A percentile compares a stretch with the other conserved stretches of the same genome.
Conservation (phyloP, 2,329 filamentous ascomycete species). For the Scedosporium dehoogii region DNA sequence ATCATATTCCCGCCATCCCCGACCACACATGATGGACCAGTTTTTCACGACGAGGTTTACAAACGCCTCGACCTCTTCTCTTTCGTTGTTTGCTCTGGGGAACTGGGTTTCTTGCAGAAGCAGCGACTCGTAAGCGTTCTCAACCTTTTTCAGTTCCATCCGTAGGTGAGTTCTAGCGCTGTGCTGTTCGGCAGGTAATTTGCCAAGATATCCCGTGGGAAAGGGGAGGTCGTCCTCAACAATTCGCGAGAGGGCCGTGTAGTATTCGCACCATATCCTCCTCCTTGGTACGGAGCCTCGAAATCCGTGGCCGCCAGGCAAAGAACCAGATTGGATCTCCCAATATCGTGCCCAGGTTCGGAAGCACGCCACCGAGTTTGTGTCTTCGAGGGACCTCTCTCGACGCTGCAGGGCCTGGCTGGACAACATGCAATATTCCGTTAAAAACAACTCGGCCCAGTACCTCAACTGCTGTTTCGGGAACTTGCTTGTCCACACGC, state of each 20-base stretch:
- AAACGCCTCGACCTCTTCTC: slow-evolving; percentile 73
- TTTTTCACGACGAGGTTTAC: slow-evolving; percentile 71
- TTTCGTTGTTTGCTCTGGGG: slow-evolving; percentile 70
- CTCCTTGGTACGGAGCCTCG: slow-evolving; percentile 51
- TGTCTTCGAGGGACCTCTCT: slow-evolving; percentile 38
- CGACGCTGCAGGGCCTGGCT: slow-evolving; percentile 46
- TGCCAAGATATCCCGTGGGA: slow-evolving; percentile 34
- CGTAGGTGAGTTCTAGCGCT: slow-evolving; percentile 56
- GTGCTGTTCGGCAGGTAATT: slow-evolving; percentile 30
- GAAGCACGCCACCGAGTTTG: slow-evolving; percentile 45
- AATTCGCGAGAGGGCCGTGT: slow-evolving; percentile 66
- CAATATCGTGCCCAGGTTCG: slow-evolving; percentile 64
- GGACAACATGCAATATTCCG: slow-evolving; percentile 62
- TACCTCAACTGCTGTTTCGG: slow-evolving; percentile 57
- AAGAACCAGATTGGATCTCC: slow-evolving; percentile 37
- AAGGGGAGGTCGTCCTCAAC: slow-evolving; percentile 57
- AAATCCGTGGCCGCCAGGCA: slow-evolving; percentile 46
- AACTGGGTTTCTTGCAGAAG: slow-evolving; percentile 73
- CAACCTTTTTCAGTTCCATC: slow-evolving; percentile 68
- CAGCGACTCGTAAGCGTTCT: slow-evolving; percentile 68
- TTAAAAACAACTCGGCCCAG: slow-evolving; percentile 72
- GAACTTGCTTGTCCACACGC: slow-evolving; percentile 37
- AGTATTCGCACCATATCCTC: slow-evolving; percentile 78
- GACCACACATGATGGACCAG: slow-evolving; percentile 73
- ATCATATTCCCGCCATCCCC: slow-evolving; percentile 70